These are phyloP conservation scores for Mortierella sp. DNA, from an alignment of 371 early-diverging fungal species.

Conservation along the genomic window DNA sequence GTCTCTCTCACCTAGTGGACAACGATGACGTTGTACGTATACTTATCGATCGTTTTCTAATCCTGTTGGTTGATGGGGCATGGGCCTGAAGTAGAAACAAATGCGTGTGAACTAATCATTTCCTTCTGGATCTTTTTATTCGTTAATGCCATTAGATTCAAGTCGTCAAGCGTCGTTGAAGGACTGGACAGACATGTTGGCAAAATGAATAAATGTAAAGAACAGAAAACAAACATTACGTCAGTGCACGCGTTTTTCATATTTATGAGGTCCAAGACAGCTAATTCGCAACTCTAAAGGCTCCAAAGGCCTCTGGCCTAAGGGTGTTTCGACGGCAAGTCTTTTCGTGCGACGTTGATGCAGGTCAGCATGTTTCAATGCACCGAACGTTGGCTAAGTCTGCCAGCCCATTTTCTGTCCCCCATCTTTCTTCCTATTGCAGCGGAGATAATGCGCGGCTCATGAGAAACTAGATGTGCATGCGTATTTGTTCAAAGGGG, in stretches of 20 bases:
- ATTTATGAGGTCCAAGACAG: neutral
- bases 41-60: neutral
- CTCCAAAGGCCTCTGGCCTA: too few relatives aligned
- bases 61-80: neutral
- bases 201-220: neutral
- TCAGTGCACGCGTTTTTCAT: neutral
- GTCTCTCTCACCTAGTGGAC: slow-evolving; percentile 91
- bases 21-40: slow-evolving; percentile 98
- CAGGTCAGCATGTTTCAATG: too few relatives aligned
- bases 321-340: too few relatives aligned
- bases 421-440: too few relatives aligned
- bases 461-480: too few relatives aligned
- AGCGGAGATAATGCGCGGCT: too few relatives aligned
- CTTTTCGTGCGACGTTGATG: too few relatives aligned
- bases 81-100: neutral
- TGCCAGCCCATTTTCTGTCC: too few relatives aligned
- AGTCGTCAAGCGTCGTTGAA: slow-evolving; percentile 26
- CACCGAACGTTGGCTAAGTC: too few relatives aligned
- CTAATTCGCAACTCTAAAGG: too few relatives aligned
- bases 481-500: too few relatives aligned
- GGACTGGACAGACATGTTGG: neutral
- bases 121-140: neutral
- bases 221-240: neutral
- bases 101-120: neutral
- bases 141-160: slow-evolving; percentile 10